Evolutionary conservation across 2,329 filamentous ascomycete species (phyloP).

Genomic region (Nemania diffusa): DNA sequence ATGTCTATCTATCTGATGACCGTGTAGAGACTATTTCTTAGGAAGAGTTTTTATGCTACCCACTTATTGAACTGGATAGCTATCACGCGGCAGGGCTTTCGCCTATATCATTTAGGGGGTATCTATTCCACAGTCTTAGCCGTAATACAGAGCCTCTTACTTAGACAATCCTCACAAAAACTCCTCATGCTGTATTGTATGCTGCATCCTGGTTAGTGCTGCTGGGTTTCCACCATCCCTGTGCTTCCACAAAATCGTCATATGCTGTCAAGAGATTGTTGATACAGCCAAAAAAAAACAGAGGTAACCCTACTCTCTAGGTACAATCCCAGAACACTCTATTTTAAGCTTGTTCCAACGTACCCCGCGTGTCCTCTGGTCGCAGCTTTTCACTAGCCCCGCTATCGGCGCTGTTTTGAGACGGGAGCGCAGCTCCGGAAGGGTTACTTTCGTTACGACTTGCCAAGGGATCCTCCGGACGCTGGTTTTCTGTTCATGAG

Average conservation of each 20-base stretch:
- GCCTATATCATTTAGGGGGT: constrained; percentile 40
- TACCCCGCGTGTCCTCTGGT: background rate
- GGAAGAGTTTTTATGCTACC: no score
- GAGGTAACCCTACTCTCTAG: background rate
- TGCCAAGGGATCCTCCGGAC: constrained; percentile 39
- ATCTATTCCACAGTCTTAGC: constrained; percentile 45
- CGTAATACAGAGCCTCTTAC: constrained; percentile 39
- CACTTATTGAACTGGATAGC: background rate
- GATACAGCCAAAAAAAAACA: constrained; percentile 20
- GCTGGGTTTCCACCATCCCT: constrained; percentile 10
- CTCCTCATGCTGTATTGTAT: constrained; percentile 22
- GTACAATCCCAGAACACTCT: background rate
- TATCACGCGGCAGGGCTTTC: constrained; percentile 10
- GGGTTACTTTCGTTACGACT: constrained; percentile 35
- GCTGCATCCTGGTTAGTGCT: constrained; percentile 23
- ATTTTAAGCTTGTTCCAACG: background rate
- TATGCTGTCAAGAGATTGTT: constrained; percentile 11
- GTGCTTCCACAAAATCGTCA: constrained; percentile 16
- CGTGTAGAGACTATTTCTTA: no score
- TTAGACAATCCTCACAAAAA: constrained; percentile 29
- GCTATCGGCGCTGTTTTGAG: background rate
- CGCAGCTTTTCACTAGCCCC: background rate
- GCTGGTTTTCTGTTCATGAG: constrained; percentile 66
- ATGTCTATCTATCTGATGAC: background rate
- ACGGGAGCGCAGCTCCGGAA: background rate